Evolutionary conservation across 2,329 filamentous ascomycete species (phyloP).

Genomic region (Fusarium buharicum): DNA sequence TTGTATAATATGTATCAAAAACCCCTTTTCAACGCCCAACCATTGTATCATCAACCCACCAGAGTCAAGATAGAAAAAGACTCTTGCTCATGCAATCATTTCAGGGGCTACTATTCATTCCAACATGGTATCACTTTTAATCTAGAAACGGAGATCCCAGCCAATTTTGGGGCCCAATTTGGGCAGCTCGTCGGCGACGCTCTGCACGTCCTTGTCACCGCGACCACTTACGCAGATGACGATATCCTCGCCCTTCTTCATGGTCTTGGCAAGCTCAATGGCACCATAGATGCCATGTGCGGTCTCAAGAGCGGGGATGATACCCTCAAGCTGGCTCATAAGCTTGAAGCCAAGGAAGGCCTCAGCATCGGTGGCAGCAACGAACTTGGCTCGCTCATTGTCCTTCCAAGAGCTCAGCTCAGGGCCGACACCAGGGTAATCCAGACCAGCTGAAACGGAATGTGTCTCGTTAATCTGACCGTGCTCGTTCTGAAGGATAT

Average conservation of each 20-base stretch:
- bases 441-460: constrained; percentile 93
- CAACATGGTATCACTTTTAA: constrained; percentile 38
- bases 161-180: constrained; percentile 88
- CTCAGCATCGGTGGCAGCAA: constrained; percentile 90
- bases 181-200: constrained; percentile 93
- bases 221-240: constrained; percentile 94
- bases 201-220: constrained; percentile 99
- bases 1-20: constrained; percentile 48
- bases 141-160: constrained; percentile 70
- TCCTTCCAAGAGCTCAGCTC: constrained; percentile 96
- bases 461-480: constrained; percentile 96
- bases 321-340: constrained; percentile 89
- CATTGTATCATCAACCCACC: constrained; percentile 39
- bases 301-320: constrained; percentile 94
- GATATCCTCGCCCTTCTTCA: constrained; percentile 87
- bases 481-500: constrained; percentile 90
- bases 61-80: constrained; percentile 30
- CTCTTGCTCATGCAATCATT: constrained; percentile 33
- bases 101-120: constrained; percentile 21
- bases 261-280: constrained; percentile 89
- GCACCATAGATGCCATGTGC: constrained; percentile 93
- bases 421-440: constrained; percentile 96
- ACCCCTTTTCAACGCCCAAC: constrained; percentile 42
- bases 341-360: constrained; percentile 89
- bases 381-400: constrained; percentile 82